Evolutionary conservation across 2,329 filamentous ascomycete genomes (phyloP).

Genomic region (Penicillium brevicompactum): DNA sequence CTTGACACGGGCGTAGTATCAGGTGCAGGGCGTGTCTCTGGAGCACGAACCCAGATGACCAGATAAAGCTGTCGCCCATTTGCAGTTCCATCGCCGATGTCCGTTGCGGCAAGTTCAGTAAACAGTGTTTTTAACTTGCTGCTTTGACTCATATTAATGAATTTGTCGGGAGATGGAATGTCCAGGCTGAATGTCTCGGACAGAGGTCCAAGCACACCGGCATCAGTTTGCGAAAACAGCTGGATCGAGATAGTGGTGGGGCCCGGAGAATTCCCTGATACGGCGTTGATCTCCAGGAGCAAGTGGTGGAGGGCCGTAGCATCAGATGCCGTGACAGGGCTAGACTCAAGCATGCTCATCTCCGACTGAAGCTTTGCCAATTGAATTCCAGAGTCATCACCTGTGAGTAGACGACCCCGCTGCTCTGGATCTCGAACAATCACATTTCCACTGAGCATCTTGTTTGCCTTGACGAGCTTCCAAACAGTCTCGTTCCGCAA

Average conservation of each 20-base stretch:
- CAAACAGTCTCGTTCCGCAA: conserved; percentile 90
- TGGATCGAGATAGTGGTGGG: conserved; percentile 76
- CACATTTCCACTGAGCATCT: conserved; percentile 87
- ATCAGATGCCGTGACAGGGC: conserved; percentile 69
- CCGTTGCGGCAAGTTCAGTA: conserved; percentile 77
- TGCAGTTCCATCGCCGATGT: conserved; percentile 64
- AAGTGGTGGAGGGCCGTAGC: conserved; percentile 76
- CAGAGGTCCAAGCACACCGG: conserved; percentile 65
- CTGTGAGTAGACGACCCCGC: conserved; percentile 82
- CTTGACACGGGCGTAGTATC: conserved; percentile 27
- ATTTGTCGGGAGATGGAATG: conserved; percentile 71
- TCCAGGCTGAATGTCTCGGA: conserved; percentile 84
- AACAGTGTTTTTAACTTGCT: conserved; percentile 82
- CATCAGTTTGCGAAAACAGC: conserved; percentile 71
- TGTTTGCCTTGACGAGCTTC: conserved; percentile 93
- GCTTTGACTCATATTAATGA: conserved; percentile 65
- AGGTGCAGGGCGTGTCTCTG: conserved; percentile 47
- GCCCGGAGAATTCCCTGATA: conserved; percentile 75
- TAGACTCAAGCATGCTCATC: conserved; percentile 89
- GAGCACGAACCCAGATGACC: conserved; percentile 75
- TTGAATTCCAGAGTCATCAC: conserved; percentile 89
- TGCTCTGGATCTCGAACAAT: conserved; percentile 89
- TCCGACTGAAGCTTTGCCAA: conserved; percentile 88
- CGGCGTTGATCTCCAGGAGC: conserved; percentile 79
- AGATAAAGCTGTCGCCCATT: conserved; percentile 76